Evolutionary conservation across 805 yeast species (phyloP).

Genomic region (Candida berthetii): DNA sequence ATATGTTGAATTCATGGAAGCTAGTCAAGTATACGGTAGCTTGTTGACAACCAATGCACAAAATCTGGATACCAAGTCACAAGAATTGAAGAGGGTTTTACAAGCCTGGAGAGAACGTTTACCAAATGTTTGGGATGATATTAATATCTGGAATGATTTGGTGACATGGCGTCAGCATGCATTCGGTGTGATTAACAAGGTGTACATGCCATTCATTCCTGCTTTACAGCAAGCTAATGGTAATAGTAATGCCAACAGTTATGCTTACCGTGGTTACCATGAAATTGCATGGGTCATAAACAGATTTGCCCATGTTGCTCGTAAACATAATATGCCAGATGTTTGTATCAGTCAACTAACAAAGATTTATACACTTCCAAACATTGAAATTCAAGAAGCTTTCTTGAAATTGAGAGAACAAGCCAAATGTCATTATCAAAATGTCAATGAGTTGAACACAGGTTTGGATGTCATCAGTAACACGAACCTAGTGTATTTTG

Average conservation of each 20-base stretch:
- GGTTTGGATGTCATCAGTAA: slow-evolving; percentile 96
- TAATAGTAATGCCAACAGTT: slow-evolving; percentile 72
- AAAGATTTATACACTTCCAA: slow-evolving; percentile 91
- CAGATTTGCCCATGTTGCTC: slow-evolving; percentile 96
- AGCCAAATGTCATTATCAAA: slow-evolving; percentile 95
- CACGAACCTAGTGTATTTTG: slow-evolving; percentile 92
- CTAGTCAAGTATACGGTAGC: slow-evolving; percentile 87
- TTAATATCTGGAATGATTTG: slow-evolving; percentile 94
- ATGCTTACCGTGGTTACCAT: slow-evolving; percentile 96
- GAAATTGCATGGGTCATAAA: slow-evolving; percentile 99
- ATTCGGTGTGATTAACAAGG: slow-evolving; percentile 90
- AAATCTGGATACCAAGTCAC: slow-evolving; percentile 87
- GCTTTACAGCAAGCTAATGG: slow-evolving; percentile 69
- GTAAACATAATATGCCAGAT: slow-evolving; percentile 94
- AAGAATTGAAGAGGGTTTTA: slow-evolving; percentile 87
- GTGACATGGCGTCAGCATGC: slow-evolving; percentile 99
- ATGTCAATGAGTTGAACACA: slow-evolving; percentile 82
- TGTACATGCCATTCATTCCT: slow-evolving; percentile 88
- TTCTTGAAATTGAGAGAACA: slow-evolving; percentile 93
- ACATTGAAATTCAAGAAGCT: slow-evolving; percentile 97
- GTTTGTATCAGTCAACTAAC: slow-evolving; percentile 92
- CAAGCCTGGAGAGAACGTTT: slow-evolving; percentile 98
- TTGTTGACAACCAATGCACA: slow-evolving; percentile 86
- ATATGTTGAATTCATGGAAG: slow-evolving; percentile 95
- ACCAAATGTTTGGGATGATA: slow-evolving; percentile 97